A percentile compares a stretch with the other conserved stretches of the same genome.
phyloP scores from a whole-genome alignment of 1,139 yeast species.

The Taphrina pruni region DNA sequence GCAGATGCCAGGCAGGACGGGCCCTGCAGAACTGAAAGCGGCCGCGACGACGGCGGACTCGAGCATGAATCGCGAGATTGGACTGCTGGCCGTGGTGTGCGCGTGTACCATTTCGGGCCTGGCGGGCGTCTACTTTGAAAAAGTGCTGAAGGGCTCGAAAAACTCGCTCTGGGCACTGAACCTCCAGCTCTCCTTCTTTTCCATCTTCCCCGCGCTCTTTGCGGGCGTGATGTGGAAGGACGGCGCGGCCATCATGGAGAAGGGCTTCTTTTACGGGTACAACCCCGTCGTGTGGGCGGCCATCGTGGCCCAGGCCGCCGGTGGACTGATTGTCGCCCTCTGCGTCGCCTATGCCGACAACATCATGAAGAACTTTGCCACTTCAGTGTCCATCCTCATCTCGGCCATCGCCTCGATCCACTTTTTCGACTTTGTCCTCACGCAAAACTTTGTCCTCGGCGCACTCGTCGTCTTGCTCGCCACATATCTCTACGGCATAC shows the following conservation, averaged over 20 bases:
- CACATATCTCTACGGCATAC: conserved; percentile 52
- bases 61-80: conserved; percentile 46
- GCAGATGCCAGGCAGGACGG: conserved; percentile 52
- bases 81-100: conserved; percentile 53
- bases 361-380: conserved; percentile 56
- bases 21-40: conserved; percentile 8
- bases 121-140: conserved; percentile 57
- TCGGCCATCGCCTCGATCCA: conserved; percentile 54
- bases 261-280: conserved; percentile 56
- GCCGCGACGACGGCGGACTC: background rate
- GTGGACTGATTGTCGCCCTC: conserved; percentile 56
- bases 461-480: conserved; percentile 53
- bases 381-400: conserved; percentile 54
- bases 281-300: conserved; percentile 54
- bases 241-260: conserved; percentile 50
- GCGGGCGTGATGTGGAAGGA: conserved; percentile 54
- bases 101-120: conserved; percentile 55
- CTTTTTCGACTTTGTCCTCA: conserved; percentile 52
- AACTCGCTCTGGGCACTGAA: conserved; percentile 55
- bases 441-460: conserved; percentile 53
- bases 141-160: conserved; percentile 53
- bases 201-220: conserved; percentile 55
- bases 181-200: conserved; percentile 54
- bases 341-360: conserved; percentile 57
- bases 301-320: conserved; percentile 54